Evolutionary conservation across 2,329 filamentous ascomycete species (phyloP), one percentile per base, ranked within the genome.

Genomic region (Zasmidium citrigriseum): DNA sequence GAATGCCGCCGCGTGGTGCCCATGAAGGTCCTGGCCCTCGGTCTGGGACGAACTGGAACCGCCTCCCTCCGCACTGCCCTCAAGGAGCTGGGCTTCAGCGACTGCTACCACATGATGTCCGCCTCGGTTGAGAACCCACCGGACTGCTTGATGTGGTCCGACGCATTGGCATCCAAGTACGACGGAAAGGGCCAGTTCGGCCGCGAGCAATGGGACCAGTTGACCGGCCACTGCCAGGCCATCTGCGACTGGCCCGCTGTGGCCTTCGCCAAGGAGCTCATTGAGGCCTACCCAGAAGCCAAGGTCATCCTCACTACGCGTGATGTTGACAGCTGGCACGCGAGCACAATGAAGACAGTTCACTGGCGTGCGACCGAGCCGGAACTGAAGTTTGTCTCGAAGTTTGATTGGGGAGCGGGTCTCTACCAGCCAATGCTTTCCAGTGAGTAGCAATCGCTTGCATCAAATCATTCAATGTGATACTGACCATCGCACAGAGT

Each of bases 21-120:
- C 29, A 90, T 91, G 88, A 85, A 85, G 71, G 85, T 91, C 48
- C 83, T 91, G 29, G 83, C 87, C 48, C 80, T 91, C 0, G 88
- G 88, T 47, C 80, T 90, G 18, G 86, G 86, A 55, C 82, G 88
- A 62, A 91, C 88, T 9, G 88, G 88, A 68, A 90, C 88, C 67
- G 83, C 86, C 29, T 90, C 86, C 46, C 83, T 89, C 69, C 82
- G 86, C 61, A 83, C 82, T 46, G 87, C 88, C 20, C 81, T 90
- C 71, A 82, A 86, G 69, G 78, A 84, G 66, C 80, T 90, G 44
- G 87, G 87, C 61, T 89, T 86, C 72, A 77, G 83, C 66, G 85
- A 88, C 72, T 87, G 84, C 60, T 89, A 90, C 79, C 88, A 90
- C 78, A 89, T 89, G 86, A 87, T 88, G 84, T 86, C 82, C 67